Evolutionary conservation across 2,329 filamentous ascomycete genomes (phyloP), one percentile per base, ranked within the genome.

Genomic region (Orbilia oligospora): DNA sequence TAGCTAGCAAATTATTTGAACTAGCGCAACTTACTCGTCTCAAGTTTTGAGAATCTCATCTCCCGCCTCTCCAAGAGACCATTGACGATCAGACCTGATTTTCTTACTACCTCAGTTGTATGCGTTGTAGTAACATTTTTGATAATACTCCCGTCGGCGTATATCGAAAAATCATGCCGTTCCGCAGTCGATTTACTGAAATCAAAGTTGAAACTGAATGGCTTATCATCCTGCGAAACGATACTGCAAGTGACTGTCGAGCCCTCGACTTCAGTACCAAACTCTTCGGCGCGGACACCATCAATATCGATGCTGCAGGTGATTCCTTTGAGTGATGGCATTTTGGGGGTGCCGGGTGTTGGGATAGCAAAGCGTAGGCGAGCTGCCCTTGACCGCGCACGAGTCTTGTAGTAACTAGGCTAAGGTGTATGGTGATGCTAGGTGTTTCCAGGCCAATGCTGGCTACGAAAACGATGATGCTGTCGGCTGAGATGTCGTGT

Each of bases 281-380:
- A 69, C 20, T 76, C 71, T 20, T 33, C 27, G n/a, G 65, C 71
- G 8, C 16, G 46, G n/a, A 33, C 38, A 12, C 55, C 53, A n/a
- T 65, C 48, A 22, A 76, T 44, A 18, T 65, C 27, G 16, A 68
- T 22, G 6, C 8, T 53, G 24, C 65, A 69, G 0, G 9, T 49
- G 0, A 76, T 76, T n/a, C 71, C 71, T 30, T 55, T 76, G 22
- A 55, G 61, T 5, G 46, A 53, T 38, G 65, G 71, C 68, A 71
- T 71, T 18, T 10, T 38, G 8, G 3, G 8, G 36, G 36, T 9
- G n/a, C n/a, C n/a, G n/a, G n/a, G n/a, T n/a, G n/a, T n/a, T n/a
- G n/a, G n/a, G n/a, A n/a, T n/a, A n/a, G 30, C 30, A 30, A 30
- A 8, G 30, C 4, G 30, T 30, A 30, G 30, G 30, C 8, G 30